phyloP scores from a whole-genome alignment of 2,329 filamentous ascomycete genomes.

The Diaporthe destruens region DNA sequence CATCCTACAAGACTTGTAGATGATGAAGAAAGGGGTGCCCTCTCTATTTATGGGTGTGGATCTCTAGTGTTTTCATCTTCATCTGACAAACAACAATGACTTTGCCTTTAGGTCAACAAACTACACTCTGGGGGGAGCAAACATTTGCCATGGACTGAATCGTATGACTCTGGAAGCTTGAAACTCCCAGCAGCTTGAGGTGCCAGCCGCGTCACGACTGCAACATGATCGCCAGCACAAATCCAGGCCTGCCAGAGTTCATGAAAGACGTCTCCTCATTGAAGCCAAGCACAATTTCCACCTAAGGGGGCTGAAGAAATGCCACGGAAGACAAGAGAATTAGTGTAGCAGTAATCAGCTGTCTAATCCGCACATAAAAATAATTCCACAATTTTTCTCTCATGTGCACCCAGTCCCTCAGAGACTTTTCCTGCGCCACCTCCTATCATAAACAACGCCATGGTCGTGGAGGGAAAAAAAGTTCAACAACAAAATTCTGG shows the following conservation, averaged over 20 bases:
- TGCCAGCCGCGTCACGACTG: too few species aligned
- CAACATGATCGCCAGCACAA: not conserved
- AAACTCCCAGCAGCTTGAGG: too few species aligned
- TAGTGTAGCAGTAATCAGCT: not conserved
- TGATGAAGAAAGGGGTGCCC: too few species aligned
- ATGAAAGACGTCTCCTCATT: slow-evolving; percentile 17
- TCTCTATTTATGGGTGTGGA: too few species aligned
- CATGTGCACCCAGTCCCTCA: not conserved
- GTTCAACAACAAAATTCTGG: not conserved
- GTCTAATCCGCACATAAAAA: slow-evolving; percentile 5
- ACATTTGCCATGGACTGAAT: too few species aligned
- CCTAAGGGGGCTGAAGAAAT: not conserved
- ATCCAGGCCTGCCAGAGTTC: not conserved
- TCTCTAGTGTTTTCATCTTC: too few species aligned
- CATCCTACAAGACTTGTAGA: too few species aligned
- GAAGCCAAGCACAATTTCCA: too few species aligned
- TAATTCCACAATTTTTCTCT: not conserved
- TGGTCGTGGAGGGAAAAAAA: not conserved
- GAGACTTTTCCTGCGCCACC: slow-evolving; percentile 21
- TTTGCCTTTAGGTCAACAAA: too few species aligned
- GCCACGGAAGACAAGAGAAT: not conserved
- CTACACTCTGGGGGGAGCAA: too few species aligned
- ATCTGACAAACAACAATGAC: too few species aligned
- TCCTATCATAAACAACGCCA: slow-evolving; percentile 16
- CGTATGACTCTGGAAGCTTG: too few species aligned